Conservation (phyloP, 306 rosid species). For the Rubus parviflorus region DNA sequence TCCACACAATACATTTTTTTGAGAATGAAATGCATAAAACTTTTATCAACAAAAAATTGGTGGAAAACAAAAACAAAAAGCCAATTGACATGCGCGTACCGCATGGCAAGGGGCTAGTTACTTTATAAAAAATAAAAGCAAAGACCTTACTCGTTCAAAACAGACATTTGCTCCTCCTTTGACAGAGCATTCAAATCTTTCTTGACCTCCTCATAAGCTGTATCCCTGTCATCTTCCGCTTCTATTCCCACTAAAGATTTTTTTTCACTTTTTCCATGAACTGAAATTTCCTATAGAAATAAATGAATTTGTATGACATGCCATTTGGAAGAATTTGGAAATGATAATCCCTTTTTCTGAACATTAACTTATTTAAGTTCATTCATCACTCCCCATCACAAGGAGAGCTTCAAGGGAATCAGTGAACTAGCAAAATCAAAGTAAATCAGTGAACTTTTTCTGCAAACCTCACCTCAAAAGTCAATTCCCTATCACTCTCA, state of each 20-base stretch:
- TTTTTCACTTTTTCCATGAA: slow-evolving; percentile 35
- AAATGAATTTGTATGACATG: neutral
- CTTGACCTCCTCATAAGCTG: slow-evolving; percentile 44
- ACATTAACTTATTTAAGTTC: neutral
- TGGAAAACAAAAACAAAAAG: too few species aligned
- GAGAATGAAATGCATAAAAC: too few species aligned
- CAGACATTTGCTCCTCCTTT: slow-evolving; percentile 73
- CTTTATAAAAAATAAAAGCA: neutral
- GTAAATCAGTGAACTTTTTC: neutral
- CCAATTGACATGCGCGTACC: too few species aligned
- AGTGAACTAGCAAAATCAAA: slow-evolving; percentile 5
- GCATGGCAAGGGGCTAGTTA: too few species aligned
- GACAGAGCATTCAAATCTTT: slow-evolving; percentile 71
- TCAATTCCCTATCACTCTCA: slow-evolving; percentile 43
- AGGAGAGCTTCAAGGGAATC: slow-evolving; percentile 11
- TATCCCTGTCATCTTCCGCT: slow-evolving; percentile 34
- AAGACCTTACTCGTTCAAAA: slow-evolving; percentile 50
- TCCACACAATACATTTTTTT: too few species aligned
- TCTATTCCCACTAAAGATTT: slow-evolving; percentile 25
- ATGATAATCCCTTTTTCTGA: slow-evolving; percentile 4
- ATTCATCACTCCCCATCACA: neutral
- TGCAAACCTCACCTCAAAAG: slow-evolving; percentile 51
- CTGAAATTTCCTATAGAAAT: slow-evolving; percentile 58
- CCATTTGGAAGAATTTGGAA: slow-evolving; percentile 15
- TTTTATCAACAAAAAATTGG: too few species aligned